A percentile compares a stretch with the other conserved stretches of the same genome.
These are phyloP conservation scores for Stromatinia cepivora DNA, from an alignment of 2,329 filamentous ascomycete species.

Conservation along the genomic window DNA sequence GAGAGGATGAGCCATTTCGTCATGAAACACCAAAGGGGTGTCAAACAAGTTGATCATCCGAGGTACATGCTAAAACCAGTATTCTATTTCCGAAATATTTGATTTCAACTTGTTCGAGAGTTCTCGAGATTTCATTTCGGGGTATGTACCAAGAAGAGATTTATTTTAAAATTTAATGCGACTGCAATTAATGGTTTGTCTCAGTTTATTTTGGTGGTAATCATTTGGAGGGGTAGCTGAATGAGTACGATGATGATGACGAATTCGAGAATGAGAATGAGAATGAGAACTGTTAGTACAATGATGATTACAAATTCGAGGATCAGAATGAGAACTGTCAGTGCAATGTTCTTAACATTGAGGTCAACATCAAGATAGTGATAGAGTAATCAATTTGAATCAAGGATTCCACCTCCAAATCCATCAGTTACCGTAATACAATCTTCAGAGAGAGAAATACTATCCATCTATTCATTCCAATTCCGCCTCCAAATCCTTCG, in stretches of 20 bases:
- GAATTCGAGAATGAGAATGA: too few relatives aligned
- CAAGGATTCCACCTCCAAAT: not conserved
- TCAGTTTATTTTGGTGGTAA: not conserved
- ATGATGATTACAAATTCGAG: not conserved
- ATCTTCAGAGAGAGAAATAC: not conserved
- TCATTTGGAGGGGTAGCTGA: not conserved
- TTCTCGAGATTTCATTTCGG: not conserved
- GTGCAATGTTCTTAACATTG: not conserved
- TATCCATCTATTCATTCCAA: not conserved
- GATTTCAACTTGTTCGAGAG: not conserved
- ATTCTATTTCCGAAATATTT: not conserved
- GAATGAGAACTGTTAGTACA: not conserved
- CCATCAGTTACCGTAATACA: not conserved
- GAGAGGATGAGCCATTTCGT: not conserved
- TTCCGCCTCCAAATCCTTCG: not conserved
- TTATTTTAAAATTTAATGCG: not conserved
- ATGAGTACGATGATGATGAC: not conserved
- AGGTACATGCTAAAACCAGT: not conserved
- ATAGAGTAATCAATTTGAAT: not conserved
- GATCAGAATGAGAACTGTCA: not conserved
- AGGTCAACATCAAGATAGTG: not conserved
- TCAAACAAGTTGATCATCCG: conserved; percentile 4
- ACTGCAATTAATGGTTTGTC: not conserved
- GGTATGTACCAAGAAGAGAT: not conserved
- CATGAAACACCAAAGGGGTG: not conserved